Evolutionary conservation across 176 grass and related monocot genomes (phyloP).

Genomic region (Calamus simplicifolius): DNA sequence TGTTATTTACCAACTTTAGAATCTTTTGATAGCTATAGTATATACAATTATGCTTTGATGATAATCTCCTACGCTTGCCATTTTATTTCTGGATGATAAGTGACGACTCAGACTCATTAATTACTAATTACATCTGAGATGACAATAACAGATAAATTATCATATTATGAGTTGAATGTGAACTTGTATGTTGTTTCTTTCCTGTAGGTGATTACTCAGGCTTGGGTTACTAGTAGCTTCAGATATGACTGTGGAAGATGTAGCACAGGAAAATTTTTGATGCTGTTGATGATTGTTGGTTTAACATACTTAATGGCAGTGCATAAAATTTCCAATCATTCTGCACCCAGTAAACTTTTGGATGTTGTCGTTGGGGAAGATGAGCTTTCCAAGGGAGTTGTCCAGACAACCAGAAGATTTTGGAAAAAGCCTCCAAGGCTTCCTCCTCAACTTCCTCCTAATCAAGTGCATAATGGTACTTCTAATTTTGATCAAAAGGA

Average conservation of each 20-base stretch:
- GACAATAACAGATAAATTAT: too few species aligned
- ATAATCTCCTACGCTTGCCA: too few species aligned
- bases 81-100: too few species aligned
- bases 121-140: too few species aligned
- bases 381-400: conserved; percentile 27
- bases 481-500: conserved; percentile 23
- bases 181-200: conserved; percentile 11
- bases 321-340: conserved; percentile 39
- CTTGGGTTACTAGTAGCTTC: conserved; percentile 27
- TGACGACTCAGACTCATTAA: too few species aligned
- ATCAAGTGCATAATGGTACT: conserved; percentile 61
- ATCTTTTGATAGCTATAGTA: too few species aligned
- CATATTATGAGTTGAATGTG: neutral
- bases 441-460: conserved; percentile 63
- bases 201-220: conserved; percentile 40
- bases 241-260: conserved; percentile 58
- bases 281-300: conserved; percentile 64
- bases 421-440: conserved; percentile 81
- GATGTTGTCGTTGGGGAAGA: conserved; percentile 24
- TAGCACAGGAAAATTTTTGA: conserved; percentile 74
- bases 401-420: conserved; percentile 36
- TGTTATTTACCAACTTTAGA: too few species aligned
- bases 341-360: conserved; percentile 32
- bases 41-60: too few species aligned
- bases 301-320: conserved; percentile 48